Evolutionary conservation across 257 asterid species (phyloP), one percentile per base, ranked within the genome.

Genomic region (Solanum pinnatisectum): DNA sequence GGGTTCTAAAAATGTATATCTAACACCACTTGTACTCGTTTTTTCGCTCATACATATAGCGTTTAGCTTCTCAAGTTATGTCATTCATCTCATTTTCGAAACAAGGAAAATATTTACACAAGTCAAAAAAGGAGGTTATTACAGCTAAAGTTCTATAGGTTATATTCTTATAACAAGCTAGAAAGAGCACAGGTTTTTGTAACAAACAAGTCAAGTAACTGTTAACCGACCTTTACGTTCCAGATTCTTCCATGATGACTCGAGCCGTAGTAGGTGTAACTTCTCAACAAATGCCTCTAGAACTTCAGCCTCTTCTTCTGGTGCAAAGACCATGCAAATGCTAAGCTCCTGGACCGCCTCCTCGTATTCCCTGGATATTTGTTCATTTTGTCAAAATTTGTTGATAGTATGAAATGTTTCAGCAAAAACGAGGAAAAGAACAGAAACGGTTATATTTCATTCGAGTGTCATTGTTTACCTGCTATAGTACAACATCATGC

Each of bases 291-390:
- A 96, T 27, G 96, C 93, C 86, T 95, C 98, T 18, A 96, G 91
- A 77, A 94, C 92, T 87, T 92, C 91, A 2, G 94, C 94, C 89
- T 96, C 98, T 89, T 96, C 99, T 89, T 96, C 99, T 3, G 99
- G 99, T 10, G 99, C 98, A 85, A 96, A 95, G 25, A 94, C 98
- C 99, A 96, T 94, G 90, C 98, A 96, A 87, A 96, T 96, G 95
- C 99, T 96, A 12, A 96, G 98, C 91, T 96, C 99, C 91, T 93
- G 98, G 35, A 96, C 96, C 4, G 99, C 98, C 46, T 93, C 94
- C 90, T 92, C 96, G 63, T 94, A 96, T 84, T 95, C 95, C 93
- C 99, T 96, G 94, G 33, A 27, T 83, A 11, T 44, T n/a, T 39
- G 59, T 76, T 76, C 83, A 76, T 39, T 39, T 37, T 14, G 36